Conservation (phyloP, 2,329 filamentous ascomycete genomes). For the Scytalidium sp. region DNA sequence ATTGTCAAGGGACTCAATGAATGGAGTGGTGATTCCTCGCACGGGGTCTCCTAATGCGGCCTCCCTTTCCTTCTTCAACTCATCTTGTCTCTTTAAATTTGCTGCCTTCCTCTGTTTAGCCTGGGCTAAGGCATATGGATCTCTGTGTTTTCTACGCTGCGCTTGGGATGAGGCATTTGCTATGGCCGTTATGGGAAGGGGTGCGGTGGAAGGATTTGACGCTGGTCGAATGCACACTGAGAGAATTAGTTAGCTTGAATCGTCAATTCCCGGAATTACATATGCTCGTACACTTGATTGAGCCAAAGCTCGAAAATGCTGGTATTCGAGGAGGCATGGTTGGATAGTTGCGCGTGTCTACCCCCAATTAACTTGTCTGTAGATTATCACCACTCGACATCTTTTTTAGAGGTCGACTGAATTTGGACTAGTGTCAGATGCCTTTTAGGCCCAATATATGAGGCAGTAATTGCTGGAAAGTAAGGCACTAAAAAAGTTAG, state of each 20-base stretch:
- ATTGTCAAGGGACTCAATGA: conserved; percentile 76
- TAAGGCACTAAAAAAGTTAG: conserved; percentile 8
- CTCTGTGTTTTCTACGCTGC: conserved; percentile 65
- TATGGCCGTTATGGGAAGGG: conserved; percentile 58
- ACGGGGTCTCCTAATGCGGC: conserved; percentile 73
- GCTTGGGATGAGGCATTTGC: conserved; percentile 62
- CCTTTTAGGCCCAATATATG: conserved; percentile 1
- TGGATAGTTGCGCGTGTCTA: conserved; percentile 6
- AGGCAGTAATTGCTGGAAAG: neutral
- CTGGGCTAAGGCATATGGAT: conserved; percentile 81
- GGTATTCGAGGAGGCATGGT: conserved; percentile 67
- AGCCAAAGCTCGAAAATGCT: conserved; percentile 56
- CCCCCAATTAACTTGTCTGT: neutral
- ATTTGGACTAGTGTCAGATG: conserved; percentile 7
- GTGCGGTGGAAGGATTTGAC: conserved; percentile 41
- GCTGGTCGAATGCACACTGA: conserved; percentile 60
- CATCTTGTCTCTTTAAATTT: conserved; percentile 72
- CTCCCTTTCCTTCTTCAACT: conserved; percentile 63
- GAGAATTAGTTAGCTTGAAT: conserved; percentile 12
- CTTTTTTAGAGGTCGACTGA: neutral
- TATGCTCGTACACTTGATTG: conserved; percentile 52
- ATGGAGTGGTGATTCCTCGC: conserved; percentile 74
- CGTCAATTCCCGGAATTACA: neutral
- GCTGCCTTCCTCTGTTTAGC: conserved; percentile 79
- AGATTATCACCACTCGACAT: neutral